Base-by-base conservation (phyloP, 306 rosid species). In the Cucurbita pepo region DNA sequence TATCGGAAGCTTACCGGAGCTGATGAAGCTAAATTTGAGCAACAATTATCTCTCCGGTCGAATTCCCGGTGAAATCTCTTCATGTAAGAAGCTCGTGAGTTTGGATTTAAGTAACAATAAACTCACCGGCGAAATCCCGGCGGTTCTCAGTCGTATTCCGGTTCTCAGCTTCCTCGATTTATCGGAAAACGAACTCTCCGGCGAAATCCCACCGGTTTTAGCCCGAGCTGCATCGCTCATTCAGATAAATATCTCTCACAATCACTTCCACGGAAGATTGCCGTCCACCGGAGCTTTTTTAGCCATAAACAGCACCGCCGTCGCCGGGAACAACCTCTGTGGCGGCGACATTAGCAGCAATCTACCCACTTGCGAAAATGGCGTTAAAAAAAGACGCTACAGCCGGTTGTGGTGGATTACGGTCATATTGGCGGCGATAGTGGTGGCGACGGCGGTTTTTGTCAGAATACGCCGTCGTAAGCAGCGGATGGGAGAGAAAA, bases 221-320 rank as follows among this genome's bases (percentile, higher is more conserved):
- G 96, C 93, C 41, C 77, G 36, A 2, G 18, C 72, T 11, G 85
- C 74, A 40, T 91, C 99, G 21, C 97, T 95, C 1, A 95, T 86
- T 41, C 88, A 86, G 75, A 90, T 95, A 0, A 91, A 95, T 59
- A 72, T 95, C 38, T 91, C 99, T 6, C 82, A 86, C 85, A 95
- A 95, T 64, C 86, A 81, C 50, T 81, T 95, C 14, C 90, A 77
- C 6, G 99, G 99, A 16, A 73, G 71, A 5, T 77, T 95, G 52
- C 99, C 99, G 5, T 74, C 84, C n/a, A 86, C 91, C 4, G 97
- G 82, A 10, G 95, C 84, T 34, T 95, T 95, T 78, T 75, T 91
- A 0, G 95, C 86, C 11, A 85, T 91, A 38, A 89, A 95, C 22
- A 82, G 86, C 0, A 91, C 91, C 77, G 88, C 95, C 0, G 87